phyloP scores from a whole-genome alignment of 179 eudicot genomes.

The Pouteria campechiana region DNA sequence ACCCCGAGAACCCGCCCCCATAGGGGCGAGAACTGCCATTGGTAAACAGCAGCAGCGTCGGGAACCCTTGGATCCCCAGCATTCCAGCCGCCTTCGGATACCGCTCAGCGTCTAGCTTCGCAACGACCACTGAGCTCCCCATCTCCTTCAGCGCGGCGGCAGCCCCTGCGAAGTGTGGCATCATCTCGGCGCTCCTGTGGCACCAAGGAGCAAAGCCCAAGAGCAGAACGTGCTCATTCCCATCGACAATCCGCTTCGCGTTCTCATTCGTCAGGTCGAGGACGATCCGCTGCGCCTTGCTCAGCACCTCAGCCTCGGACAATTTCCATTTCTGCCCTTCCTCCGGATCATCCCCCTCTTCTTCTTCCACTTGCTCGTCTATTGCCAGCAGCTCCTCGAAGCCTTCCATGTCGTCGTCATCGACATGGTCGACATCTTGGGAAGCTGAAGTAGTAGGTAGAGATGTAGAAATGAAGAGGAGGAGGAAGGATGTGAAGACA shows the following conservation, averaged over 20 bases:
- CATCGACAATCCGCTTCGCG: slow-evolving; percentile 33
- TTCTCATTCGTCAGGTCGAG: slow-evolving; percentile 56
- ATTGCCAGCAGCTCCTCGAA: slow-evolving; percentile 59
- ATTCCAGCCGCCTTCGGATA: slow-evolving; percentile 54
- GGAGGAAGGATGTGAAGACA: slow-evolving; percentile 17
- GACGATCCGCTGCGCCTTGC: slow-evolving; percentile 68
- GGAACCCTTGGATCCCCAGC: slow-evolving; percentile 72
- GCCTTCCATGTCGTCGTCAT: slow-evolving; percentile 35
- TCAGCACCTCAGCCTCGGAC: slow-evolving; percentile 45
- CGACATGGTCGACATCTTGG: slow-evolving; percentile 3
- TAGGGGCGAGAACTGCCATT: slow-evolving; percentile 74
- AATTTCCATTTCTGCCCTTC: slow-evolving; percentile 7
- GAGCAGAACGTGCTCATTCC: slow-evolving; percentile 48
- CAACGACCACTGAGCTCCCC: slow-evolving; percentile 43
- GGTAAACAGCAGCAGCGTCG: slow-evolving; percentile 65
- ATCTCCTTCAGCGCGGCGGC: slow-evolving; percentile 51
- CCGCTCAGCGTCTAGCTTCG: slow-evolving; percentile 73
- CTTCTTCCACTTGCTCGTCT: slow-evolving; percentile 37
- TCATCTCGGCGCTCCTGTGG: slow-evolving; percentile 77
- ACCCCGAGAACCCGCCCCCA: slow-evolving; percentile 80
- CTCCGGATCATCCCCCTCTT: slow-evolving; percentile 4
- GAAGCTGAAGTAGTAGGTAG: slow-evolving; percentile 3
- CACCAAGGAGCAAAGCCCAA: slow-evolving; percentile 96
- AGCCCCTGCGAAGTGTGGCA: slow-evolving; percentile 91
- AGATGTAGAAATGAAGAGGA: slow-evolving; percentile 18